Base-by-base conservation (phyloP, 2,329 filamentous ascomycete genomes). In the Colletotrichum acutatum region DNA sequence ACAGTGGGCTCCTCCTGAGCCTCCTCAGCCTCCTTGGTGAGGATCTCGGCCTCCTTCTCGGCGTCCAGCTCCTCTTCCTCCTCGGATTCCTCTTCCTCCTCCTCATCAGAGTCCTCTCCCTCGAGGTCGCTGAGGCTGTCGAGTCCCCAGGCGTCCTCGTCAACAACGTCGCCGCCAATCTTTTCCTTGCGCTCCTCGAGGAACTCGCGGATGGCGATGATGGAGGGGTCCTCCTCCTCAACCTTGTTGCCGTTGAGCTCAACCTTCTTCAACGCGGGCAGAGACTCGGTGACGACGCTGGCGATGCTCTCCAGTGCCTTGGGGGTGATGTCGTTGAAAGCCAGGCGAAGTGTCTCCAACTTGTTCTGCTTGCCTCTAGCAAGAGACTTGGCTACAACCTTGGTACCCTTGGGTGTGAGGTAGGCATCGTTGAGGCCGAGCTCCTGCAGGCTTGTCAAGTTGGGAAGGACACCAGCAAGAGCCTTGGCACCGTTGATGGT, bases 191-290 rank as follows among this genome's bases (percentile, higher is more conserved):
- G 91, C 78, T 90, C 89, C 71, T 94, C 92, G 30, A 98, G 86
- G 32, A 97, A 85, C 64, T 91, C 89, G 76, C 91, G 90, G 58
- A 98, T 86, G 26, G 86, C 87, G 74, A 90, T 84, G 54, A 98
- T 88, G 32, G 90, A 90, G 59, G 90, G 86, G 77, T 98, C 95
- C 3, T 97, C 95, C 82, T 98, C 95, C 9, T 89, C 86, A 78
- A 99, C 98, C 80, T 95, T 97, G 86, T 99, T 99, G 63, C 97
- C 97, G 81, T 99, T 98, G 76, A 99, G 86, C 84, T 98, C 97
- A 62, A 99, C 90, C 78, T 95, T 92, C 84, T 92, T 93, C 76
- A 99, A 85, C 14, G 89, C 89, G 1, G 95, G 95, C 9, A 99
- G 88, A 2, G 88, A 87, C 9, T 88, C 85, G 78, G 90, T 90